A percentile compares a stretch with the other conserved stretches of the same genome.
These are phyloP conservation scores for Physocladia obscura DNA, from an alignment of 192 early-diverging fungal genomes.

Conservation along the genomic window DNA sequence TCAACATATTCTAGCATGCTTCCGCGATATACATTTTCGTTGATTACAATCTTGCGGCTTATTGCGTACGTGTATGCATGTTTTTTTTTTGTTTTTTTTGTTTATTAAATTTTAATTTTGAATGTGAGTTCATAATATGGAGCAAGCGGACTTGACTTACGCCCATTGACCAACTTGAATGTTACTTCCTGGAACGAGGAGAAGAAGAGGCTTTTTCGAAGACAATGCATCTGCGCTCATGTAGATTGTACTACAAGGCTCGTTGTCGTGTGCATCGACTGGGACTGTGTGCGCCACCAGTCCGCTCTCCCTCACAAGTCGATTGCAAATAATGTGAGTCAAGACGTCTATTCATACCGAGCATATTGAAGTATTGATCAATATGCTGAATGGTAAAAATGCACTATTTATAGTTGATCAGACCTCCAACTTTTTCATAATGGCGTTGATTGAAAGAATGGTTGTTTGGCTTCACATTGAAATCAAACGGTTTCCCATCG, in stretches of 20 bases:
- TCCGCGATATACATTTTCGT: slow-evolving; percentile 9
- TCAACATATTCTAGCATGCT: slow-evolving; percentile 27
- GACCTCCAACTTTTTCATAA: slow-evolving; percentile 22
- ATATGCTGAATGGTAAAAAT: too few relatives aligned
- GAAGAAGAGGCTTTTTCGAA: slow-evolving; percentile 12
- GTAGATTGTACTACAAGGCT: neutral
- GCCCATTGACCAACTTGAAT: slow-evolving; percentile 32
- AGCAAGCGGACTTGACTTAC: too few relatives aligned
- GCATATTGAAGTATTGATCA: too few relatives aligned
- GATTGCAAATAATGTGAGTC: slow-evolving; percentile 5
- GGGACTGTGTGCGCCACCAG: neutral
- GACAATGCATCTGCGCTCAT: slow-evolving; percentile 11
- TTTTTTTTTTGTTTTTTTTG: too few relatives aligned
- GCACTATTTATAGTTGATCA: too few relatives aligned
- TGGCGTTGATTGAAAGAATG: slow-evolving; percentile 1
- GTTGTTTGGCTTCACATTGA: neutral
- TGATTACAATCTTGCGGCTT: slow-evolving; percentile 28
- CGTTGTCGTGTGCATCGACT: slow-evolving; percentile 7
- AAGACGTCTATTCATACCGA: too few relatives aligned
- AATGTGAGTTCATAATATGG: too few relatives aligned
- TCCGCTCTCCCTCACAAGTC: neutral
- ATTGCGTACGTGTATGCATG: too few relatives aligned
- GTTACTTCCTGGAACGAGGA: slow-evolving; percentile 18
- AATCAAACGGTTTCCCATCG: slow-evolving; percentile 12
- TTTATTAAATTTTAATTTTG: too few relatives aligned